A percentile compares a stretch with the other conserved stretches of the same genome.
Evolutionary conservation across 164 flowering plant species (phyloP).

Genomic region (Platanus orientalis): DNA sequence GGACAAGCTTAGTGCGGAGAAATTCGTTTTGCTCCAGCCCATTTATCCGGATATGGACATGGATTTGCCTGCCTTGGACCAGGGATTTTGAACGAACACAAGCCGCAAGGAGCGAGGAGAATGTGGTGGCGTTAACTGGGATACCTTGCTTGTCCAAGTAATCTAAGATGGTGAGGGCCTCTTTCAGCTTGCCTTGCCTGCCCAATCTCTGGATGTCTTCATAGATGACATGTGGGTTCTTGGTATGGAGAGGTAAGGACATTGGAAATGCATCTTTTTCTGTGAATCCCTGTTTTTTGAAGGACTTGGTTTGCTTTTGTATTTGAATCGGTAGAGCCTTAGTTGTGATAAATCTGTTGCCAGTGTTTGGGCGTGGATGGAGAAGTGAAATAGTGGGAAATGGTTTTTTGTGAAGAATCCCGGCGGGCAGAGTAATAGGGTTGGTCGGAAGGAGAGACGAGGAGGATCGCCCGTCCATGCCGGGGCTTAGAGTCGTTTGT

Average conservation of each 20-base stretch:
- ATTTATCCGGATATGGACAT: constrained; percentile 50
- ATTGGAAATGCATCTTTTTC: constrained; percentile 42
- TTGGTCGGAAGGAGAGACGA: too few relatives aligned
- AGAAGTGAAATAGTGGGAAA: too few relatives aligned
- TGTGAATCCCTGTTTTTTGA: constrained; percentile 11
- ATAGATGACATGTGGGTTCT: constrained; percentile 59
- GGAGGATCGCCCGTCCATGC: too few relatives aligned
- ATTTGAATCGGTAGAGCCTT: background rate
- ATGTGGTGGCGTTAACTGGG: constrained; percentile 71
- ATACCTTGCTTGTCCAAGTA: constrained; percentile 61
- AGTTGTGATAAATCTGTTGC: background rate
- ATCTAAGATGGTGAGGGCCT: constrained; percentile 63
- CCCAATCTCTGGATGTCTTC: constrained; percentile 59
- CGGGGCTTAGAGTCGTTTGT: too few relatives aligned
- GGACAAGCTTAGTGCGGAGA: constrained; percentile 55
- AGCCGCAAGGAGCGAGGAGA: constrained; percentile 58
- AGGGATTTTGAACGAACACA: constrained; percentile 51
- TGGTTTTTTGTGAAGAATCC: too few relatives aligned
- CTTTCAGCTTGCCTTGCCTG: constrained; percentile 48
- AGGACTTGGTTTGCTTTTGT: background rate
- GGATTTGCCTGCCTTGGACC: constrained; percentile 38
- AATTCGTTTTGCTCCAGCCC: constrained; percentile 68
- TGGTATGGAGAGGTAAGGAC: constrained; percentile 55
- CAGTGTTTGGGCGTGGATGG: too few relatives aligned
- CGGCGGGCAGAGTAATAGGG: too few relatives aligned